Evolutionary conservation across 352 stramenopile species (phyloP).

Genomic region (Blastocystis sp.): DNA sequence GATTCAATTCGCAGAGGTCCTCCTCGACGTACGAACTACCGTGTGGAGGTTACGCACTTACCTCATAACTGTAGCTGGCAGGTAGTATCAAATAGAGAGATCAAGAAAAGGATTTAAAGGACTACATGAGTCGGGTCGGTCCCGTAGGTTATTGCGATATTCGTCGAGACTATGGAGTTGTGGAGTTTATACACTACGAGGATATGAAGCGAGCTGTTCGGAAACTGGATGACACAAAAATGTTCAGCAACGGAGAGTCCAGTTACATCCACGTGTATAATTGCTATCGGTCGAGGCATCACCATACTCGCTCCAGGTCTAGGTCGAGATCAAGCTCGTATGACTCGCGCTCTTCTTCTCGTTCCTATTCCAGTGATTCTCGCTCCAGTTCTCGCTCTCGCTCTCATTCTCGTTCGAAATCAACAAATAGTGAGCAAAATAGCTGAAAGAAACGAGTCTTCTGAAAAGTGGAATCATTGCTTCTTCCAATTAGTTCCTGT

Average conservation of each 20-base stretch:
- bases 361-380: background rate
- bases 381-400: background rate
- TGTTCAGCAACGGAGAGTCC: background rate
- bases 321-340: background rate
- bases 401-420: background rate
- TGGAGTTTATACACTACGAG: constrained; percentile 19
- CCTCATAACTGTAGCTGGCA: constrained; percentile 35
- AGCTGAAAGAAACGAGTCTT: background rate
- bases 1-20: background rate
- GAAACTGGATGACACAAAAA: constrained; percentile 25
- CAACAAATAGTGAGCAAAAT: background rate
- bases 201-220: constrained; percentile 25
- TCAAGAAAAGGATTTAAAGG: constrained; percentile 19
- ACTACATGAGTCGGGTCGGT: constrained; percentile 2
- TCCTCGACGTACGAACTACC: background rate
- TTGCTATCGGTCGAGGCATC: background rate
- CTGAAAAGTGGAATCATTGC: background rate
- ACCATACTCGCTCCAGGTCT: background rate
- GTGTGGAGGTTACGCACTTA: constrained; percentile 8
- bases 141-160: background rate
- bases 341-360: background rate
- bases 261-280: constrained; percentile 5
- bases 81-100: background rate
- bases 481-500: background rate
- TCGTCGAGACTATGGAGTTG: constrained; percentile 9